Base-by-base conservation (phyloP, 176 grass and related monocot species). In the Areca catechu region DNA sequence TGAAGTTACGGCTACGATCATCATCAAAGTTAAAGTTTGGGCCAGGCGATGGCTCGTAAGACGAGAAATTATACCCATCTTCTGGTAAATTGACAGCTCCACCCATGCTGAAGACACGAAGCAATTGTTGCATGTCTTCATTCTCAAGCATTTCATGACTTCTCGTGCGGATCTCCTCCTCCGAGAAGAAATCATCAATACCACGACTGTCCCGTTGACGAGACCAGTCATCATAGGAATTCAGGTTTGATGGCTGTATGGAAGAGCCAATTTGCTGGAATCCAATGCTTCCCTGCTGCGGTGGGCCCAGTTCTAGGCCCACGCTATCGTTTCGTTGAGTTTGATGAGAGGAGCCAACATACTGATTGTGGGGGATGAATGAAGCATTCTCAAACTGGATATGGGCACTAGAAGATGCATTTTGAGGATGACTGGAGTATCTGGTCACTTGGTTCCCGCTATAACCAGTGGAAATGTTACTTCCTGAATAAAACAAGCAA, bases 101-200 rank as follows among this genome's bases (percentile, higher is more conserved):
- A 17, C 76, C 82, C 80, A 80, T 80, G 69, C 52, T 82, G 51
- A 91, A 63, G 50, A 85, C 72, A 16, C 75, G 93, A 53, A 98
- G 51, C 71, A 98, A 86, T 5, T 98, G 83, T 54, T 98, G 93
- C 93, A 98, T 98, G 37, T 97, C 92, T 50, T 92, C 93, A 9
- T 92, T 92, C 74, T 98, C 84, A 7, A 98, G 72, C 67, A 91
- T 75, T 57, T 97, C 77, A 18, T 97, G 93, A 75, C 93, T 97
- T 55, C 87, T 80, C 24, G 71, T 59, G 58, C 93, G 77, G 17
- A 97, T 97, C 74, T 97, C 79, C 22, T 81, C 91, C 66, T 97
- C 92, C 71, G 83, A 82, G 77, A 91, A 66, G 70, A 69, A 92
- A 27, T 97, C 86, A 64, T 89, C 80, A 5, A 71, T 68, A 0